Evolutionary conservation across 495 filamentous ascomycete species (phyloP).

Genomic region (Coniosporium apollinis): DNA sequence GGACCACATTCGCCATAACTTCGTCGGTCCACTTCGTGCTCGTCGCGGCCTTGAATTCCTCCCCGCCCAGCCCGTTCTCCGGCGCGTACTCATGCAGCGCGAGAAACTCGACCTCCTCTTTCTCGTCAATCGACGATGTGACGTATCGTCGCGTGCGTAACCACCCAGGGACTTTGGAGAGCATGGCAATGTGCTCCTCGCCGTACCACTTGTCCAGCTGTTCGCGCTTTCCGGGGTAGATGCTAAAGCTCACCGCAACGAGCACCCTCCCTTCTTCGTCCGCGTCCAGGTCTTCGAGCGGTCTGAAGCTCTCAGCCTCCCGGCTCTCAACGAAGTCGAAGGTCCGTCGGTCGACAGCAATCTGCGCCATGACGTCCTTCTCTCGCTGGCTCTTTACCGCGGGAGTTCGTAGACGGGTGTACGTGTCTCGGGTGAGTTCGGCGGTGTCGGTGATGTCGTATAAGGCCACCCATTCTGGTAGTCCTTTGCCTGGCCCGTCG

Average conservation of each 20-base stretch:
- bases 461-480: constrained; percentile 55
- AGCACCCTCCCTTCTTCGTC: constrained; percentile 44
- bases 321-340: constrained; percentile 43
- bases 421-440: constrained; percentile 46
- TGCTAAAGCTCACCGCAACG: constrained; percentile 40
- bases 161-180: constrained; percentile 62
- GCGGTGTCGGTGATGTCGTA: constrained; percentile 68
- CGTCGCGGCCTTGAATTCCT: constrained; percentile 44
- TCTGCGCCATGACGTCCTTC: constrained; percentile 56
- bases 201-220: constrained; percentile 49
- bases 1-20: constrained; percentile 38
- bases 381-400: constrained; percentile 54
- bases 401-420: constrained; percentile 45
- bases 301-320: constrained; percentile 34
- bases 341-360: constrained; percentile 47
- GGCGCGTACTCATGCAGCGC: constrained; percentile 55
- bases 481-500: constrained; percentile 10
- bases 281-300: constrained; percentile 41
- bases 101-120: constrained; percentile 36
- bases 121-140: constrained; percentile 35
- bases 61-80: constrained; percentile 43
- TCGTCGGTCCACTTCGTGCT: constrained; percentile 39
- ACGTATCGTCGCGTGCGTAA: constrained; percentile 47
- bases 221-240: constrained; percentile 36
- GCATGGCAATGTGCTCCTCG: constrained; percentile 54